Evolutionary conservation across 2,329 filamentous ascomycete species (phyloP).

Genomic region (Phialophora verrucosa): DNA sequence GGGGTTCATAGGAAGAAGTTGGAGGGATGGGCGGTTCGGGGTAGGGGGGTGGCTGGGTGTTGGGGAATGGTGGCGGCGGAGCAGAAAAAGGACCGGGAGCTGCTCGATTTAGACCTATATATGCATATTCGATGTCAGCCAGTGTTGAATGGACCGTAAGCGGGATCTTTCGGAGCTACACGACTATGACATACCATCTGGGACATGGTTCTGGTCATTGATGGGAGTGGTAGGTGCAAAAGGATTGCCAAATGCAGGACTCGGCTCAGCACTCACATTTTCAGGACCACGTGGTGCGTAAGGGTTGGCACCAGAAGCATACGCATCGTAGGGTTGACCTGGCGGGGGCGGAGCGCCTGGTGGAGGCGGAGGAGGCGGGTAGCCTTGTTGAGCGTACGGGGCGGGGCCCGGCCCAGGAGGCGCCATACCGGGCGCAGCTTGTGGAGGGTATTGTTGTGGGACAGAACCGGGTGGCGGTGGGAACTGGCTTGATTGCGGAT

Average conservation of each 20-base stretch:
- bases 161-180: slow-evolving; percentile 24
- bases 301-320: slow-evolving; percentile 48
- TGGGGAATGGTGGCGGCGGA: slow-evolving; percentile 35
- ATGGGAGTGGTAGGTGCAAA: slow-evolving; percentile 41
- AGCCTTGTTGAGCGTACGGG: slow-evolving; percentile 38
- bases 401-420: slow-evolving; percentile 25
- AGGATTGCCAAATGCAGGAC: slow-evolving; percentile 40
- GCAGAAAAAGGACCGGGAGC: slow-evolving; percentile 13
- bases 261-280: slow-evolving; percentile 56
- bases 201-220: slow-evolving; percentile 45
- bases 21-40: slow-evolving; percentile 1
- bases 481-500: slow-evolving; percentile 50
- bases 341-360: slow-evolving; percentile 45
- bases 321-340: slow-evolving; percentile 38
- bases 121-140: background rate
- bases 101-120: slow-evolving; percentile 30
- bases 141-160: slow-evolving; percentile 10
- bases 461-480: slow-evolving; percentile 49
- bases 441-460: slow-evolving; percentile 34
- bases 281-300: slow-evolving; percentile 52
- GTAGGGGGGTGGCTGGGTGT: slow-evolving; percentile 13
- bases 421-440: slow-evolving; percentile 24
- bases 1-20: background rate
- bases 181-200: slow-evolving; percentile 51
- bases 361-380: slow-evolving; percentile 50